phyloP scores from a whole-genome alignment of 192 early-diverging fungal species.

The Chytriomyces sp. region DNA sequence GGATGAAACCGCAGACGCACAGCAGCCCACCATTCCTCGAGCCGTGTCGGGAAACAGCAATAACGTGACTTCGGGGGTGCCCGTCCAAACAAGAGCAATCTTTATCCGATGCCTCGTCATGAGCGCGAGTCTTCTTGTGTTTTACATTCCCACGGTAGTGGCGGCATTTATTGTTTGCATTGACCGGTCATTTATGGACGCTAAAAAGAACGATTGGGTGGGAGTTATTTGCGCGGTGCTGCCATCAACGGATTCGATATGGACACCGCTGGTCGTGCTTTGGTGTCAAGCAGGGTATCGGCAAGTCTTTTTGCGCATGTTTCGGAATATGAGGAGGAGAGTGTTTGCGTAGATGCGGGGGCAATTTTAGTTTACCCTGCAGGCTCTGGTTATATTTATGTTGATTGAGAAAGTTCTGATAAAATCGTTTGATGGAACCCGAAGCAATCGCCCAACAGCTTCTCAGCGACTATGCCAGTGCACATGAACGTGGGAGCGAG shows the following conservation, averaged over 20 bases:
- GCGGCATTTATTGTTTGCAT: background rate
- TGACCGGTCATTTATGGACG: background rate
- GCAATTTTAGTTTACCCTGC: too few relatives aligned
- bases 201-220: background rate
- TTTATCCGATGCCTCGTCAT: background rate
- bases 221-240: background rate
- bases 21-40: background rate
- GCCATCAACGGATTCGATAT: background rate
- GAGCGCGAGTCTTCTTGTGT: background rate
- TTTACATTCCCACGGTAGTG: background rate
- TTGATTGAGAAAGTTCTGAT: too few relatives aligned
- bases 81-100: background rate
- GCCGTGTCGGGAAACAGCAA: too few relatives aligned
- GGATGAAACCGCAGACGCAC: background rate
- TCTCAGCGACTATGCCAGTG: background rate
- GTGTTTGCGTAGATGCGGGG: too few relatives aligned
- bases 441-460: background rate
- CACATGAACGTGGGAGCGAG: constrained; percentile 1
- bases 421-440: background rate
- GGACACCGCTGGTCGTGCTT: background rate
- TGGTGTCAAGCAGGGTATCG: constrained; percentile 1
- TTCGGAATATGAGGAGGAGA: background rate
- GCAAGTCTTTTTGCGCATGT: background rate
- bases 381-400: too few relatives aligned
- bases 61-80: background rate